Percentiles rank a stretch among this genome's conserved stretches.
Conservation (phyloP, 2,329 filamentous ascomycete genomes). For the Monilinia fructicola region DNA sequence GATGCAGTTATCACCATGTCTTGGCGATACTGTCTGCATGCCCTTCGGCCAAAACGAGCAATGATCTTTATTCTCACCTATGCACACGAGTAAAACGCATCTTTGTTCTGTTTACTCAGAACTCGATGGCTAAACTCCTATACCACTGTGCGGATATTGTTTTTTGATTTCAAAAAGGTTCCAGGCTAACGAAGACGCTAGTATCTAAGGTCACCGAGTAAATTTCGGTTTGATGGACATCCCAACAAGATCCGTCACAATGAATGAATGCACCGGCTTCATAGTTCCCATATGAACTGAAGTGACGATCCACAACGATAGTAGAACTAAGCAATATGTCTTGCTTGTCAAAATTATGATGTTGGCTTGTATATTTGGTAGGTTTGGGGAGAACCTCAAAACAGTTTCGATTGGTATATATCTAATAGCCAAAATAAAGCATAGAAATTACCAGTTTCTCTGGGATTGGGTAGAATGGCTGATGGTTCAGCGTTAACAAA, state of each 20-base stretch:
- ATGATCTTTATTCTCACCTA: neutral
- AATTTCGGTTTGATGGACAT: too few species aligned
- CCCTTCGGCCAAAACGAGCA: neutral
- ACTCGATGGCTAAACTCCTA: neutral
- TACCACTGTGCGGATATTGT: neutral
- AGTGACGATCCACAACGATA: neutral
- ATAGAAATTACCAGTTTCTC: neutral
- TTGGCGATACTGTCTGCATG: neutral
- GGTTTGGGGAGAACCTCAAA: neutral
- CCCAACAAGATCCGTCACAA: too few species aligned
- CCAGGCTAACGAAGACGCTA: neutral
- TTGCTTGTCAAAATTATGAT: neutral
- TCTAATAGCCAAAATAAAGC: neutral
- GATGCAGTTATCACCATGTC: neutral
- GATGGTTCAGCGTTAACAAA: neutral
- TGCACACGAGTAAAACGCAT: neutral
- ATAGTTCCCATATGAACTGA: neutral
- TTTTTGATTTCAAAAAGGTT: neutral
- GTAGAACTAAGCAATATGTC: neutral
- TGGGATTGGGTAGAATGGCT: neutral
- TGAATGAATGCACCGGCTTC: too few species aligned
- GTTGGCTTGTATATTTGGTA: neutral
- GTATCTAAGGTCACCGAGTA: neutral
- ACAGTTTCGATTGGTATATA: neutral
- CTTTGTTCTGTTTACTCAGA: neutral